Percentiles rank a stretch among this genome's conserved stretches.
Conservation (phyloP, 352 stramenopile species). For the Plasmopara muralis region DNA sequence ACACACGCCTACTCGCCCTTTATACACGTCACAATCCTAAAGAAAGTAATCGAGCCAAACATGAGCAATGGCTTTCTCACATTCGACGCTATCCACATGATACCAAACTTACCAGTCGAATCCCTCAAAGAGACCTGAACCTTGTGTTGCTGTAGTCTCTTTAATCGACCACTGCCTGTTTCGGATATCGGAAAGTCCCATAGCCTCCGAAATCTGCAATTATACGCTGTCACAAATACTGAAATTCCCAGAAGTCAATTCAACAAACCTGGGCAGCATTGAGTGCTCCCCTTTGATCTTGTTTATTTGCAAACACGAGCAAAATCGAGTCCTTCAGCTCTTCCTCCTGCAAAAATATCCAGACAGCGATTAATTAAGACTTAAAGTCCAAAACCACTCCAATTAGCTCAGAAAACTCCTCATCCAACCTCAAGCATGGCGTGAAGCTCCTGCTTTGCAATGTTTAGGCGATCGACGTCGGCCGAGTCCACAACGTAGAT, state of each 20-base stretch:
- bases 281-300: slow-evolving; percentile 95
- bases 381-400: background rate
- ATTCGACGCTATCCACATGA: background rate
- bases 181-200: slow-evolving; percentile 96
- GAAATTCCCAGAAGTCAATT: background rate
- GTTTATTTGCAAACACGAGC: slow-evolving; percentile 99
- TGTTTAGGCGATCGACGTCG: slow-evolving; percentile 95
- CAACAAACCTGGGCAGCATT: slow-evolving; percentile 73
- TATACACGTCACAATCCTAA: slow-evolving; percentile 87
- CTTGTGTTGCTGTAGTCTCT: slow-evolving; percentile 97
- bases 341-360: slow-evolving; percentile 84
- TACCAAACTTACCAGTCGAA: slow-evolving; percentile 93
- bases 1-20: slow-evolving; percentile 64
- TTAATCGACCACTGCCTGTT: slow-evolving; percentile 99
- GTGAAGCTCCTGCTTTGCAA: slow-evolving; percentile 96
- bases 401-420: background rate
- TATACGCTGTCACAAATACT: background rate
- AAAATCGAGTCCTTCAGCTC: slow-evolving; percentile 98
- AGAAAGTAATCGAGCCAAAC: background rate
- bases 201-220: slow-evolving; percentile 94
- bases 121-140: slow-evolving; percentile 97
- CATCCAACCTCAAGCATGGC: slow-evolving; percentile 92
- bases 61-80: background rate
- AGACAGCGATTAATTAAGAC: slow-evolving; percentile 2
- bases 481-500: slow-evolving; percentile 96